Evolutionary conservation across 495 filamentous ascomycete genomes (phyloP), one percentile per base, ranked within the genome.

Genomic region (Haplographium delicatum): DNA sequence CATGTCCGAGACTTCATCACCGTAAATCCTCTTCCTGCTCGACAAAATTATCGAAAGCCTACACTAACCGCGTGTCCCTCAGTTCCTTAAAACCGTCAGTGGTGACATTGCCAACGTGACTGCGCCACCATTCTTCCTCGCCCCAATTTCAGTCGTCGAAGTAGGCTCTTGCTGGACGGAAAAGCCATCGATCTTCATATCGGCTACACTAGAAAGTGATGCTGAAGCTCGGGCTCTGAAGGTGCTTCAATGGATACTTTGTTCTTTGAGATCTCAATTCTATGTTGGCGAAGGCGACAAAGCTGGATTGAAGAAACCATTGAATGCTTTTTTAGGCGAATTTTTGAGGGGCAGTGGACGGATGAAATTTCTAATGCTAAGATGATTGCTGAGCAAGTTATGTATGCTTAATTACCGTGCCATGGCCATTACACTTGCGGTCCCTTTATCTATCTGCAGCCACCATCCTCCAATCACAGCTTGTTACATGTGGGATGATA

Each of bases 81-180:
- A n/a, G n/a, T n/a, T n/a, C n/a, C n/a, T n/a, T n/a, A n/a, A n/a
- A 9, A 91, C 88, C 11, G 96, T 96, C 73, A 94, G 87, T 66
- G 93, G 91, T 56, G 93, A 97, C 60, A 80, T 97, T 33, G 86
- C 91, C 13, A 89, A 88, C 50, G 72, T 96, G 68, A 96, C 91
- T 27, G 91, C 93, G 15, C 91, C 91, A 35, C 88, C 93, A 15
- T 97, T 96, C 65, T 95, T 97, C 67, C 83, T 96, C 23, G 91
- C 88, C 41, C 81, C 85, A 23, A 94, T 85, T 44, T 94, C 88
- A 60, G 75, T 96, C 44, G 87, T 85, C 53, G 93, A 97, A 65
- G 96, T 93, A 72, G 90, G 86, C 51, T 88, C 89, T 44, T 96
- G 96, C 74, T 97, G 93, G 91, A 82, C 85, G 33, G 91, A 96